Evolutionary conservation across 75 land plant genomes (phyloP).

Genomic region (Larix kaempferi): DNA sequence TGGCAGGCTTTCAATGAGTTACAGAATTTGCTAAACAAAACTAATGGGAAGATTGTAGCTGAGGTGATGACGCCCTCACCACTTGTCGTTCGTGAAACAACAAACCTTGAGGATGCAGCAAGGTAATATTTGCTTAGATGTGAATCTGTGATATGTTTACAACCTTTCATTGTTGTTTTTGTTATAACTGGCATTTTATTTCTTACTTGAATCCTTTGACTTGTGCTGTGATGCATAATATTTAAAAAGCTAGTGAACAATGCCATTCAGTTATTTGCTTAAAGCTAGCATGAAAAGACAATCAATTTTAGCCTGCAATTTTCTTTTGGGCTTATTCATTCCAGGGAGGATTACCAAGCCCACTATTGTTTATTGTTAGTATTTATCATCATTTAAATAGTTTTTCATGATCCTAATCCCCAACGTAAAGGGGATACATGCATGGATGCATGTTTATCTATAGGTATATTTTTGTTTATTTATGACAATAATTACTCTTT

Average conservation of each 20-base stretch:
- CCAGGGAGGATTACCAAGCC: neutral
- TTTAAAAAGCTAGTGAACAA: neutral
- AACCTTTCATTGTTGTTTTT: neutral
- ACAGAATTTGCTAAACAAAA: slow-evolving; percentile 74
- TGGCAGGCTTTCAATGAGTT: slow-evolving; percentile 92
- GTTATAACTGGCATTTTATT: neutral
- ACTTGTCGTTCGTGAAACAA: slow-evolving; percentile 74
- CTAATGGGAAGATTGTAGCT: slow-evolving; percentile 76
- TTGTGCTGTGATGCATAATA: neutral
- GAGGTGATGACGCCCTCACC: slow-evolving; percentile 96
- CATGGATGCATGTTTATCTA: neutral
- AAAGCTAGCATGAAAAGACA: neutral
- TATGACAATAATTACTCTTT: no score
- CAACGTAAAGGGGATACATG: neutral
- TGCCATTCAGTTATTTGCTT: neutral
- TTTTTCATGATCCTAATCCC: neutral
- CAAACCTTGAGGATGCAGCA: slow-evolving; percentile 93
- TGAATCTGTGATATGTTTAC: neutral
- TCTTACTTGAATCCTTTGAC: neutral
- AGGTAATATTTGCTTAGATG: slow-evolving; percentile 36
- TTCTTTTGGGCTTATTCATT: neutral
- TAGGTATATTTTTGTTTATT: no score
- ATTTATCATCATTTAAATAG: neutral
- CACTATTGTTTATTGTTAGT: neutral
- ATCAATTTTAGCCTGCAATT: neutral